Evolutionary conservation across 1,284 basidiomycete genomes (phyloP).

Genomic region (Tilletia caries): DNA sequence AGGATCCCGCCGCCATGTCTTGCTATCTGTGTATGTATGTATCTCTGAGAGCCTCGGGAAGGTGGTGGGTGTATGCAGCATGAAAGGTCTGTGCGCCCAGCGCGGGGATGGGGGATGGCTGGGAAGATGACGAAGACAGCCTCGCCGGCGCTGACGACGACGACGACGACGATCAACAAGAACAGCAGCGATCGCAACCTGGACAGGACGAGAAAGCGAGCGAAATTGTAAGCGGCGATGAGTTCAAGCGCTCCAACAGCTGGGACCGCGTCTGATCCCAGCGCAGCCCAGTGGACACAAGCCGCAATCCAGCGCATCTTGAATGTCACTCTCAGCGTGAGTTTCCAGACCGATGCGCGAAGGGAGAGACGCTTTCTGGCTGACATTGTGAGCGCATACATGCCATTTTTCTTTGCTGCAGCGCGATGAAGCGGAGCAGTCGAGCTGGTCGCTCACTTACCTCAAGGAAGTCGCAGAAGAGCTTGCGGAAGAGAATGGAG

Average conservation of each 20-base stretch:
- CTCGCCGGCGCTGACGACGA: no score
- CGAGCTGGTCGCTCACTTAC: slow-evolving; percentile 73
- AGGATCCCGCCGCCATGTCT: neutral
- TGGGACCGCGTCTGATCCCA: no score
- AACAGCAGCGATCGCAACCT: neutral
- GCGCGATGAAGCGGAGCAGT: slow-evolving; percentile 69
- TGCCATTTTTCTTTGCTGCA: slow-evolving; percentile 48
- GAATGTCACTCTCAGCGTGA: slow-evolving; percentile 74
- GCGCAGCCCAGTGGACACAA: slow-evolving; percentile 66
- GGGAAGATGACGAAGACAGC: no score
- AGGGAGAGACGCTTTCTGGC: neutral
- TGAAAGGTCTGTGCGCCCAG: neutral
- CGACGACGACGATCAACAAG: neutral
- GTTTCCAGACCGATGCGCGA: slow-evolving; percentile 39
- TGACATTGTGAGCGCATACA: no score
- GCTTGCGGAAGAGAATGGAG: slow-evolving; percentile 64
- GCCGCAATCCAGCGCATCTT: slow-evolving; percentile 68
- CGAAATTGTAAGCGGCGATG: no score
- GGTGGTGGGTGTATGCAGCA: neutral
- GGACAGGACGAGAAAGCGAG: neutral
- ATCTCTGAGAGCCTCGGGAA: no score
- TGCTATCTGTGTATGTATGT: no score
- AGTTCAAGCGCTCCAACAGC: no score
- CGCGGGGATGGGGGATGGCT: no score
- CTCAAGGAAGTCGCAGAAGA: slow-evolving; percentile 74